phyloP scores from a whole-genome alignment of 1,284 basidiomycete genomes.

The Omphalotus olearius region DNA sequence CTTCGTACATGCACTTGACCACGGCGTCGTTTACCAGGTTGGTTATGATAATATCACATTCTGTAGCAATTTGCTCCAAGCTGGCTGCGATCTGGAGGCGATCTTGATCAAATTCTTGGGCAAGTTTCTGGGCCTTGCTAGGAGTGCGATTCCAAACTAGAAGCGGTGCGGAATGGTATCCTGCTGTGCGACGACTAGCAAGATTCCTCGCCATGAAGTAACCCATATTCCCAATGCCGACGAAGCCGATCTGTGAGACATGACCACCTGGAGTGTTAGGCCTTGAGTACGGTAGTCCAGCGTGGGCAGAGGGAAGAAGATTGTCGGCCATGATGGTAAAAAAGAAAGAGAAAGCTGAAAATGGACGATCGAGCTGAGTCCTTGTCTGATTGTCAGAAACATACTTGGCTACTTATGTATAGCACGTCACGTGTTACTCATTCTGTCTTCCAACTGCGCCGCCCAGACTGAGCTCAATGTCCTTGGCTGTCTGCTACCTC shows the following conservation, averaged over 20 bases:
- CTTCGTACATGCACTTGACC: conserved; percentile 64
- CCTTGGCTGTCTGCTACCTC: conserved; percentile 1
- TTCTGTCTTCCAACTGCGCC: no score
- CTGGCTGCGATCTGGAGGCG: conserved; percentile 51
- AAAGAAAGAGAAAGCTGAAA: no score
- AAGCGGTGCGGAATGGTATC: conserved; percentile 36
- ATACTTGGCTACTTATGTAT: no score
- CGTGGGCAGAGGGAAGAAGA: conserved; percentile 19
- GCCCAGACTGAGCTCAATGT: neutral
- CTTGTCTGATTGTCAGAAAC: no score
- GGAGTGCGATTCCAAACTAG: conserved; percentile 66
- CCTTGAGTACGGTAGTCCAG: conserved; percentile 53
- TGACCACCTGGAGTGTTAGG: conserved; percentile 42
- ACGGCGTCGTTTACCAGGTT: conserved; percentile 73
- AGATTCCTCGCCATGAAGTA: conserved; percentile 72
- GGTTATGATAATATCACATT: conserved; percentile 82
- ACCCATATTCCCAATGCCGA: conserved; percentile 71
- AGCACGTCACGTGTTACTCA: no score
- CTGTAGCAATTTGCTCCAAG: conserved; percentile 51
- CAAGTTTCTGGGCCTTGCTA: conserved; percentile 54
- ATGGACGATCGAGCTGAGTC: no score
- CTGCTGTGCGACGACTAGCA: conserved; percentile 38
- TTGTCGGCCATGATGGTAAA: conserved; percentile 10
- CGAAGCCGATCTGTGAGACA: conserved; percentile 49
- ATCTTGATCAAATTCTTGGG: conserved; percentile 47